These are phyloP conservation scores for Alliaria petiolata DNA, from an alignment of 345 rosid genomes.

Conservation along the genomic window DNA sequence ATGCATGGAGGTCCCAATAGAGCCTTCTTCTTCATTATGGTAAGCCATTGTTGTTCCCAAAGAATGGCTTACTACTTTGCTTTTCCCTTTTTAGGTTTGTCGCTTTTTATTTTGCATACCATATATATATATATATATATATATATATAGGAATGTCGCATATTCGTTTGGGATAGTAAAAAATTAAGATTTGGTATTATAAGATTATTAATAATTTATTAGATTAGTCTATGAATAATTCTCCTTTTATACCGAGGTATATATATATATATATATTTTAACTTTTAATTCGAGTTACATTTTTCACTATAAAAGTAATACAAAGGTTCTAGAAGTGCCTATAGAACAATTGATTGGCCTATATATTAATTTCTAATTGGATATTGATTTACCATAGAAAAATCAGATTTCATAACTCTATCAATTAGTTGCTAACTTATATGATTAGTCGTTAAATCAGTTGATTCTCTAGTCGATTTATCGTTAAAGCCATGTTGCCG, in stretches of 20 bases:
- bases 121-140: slow-evolving; percentile 11
- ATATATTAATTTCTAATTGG: too few species aligned
- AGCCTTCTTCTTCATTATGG: slow-evolving; percentile 29
- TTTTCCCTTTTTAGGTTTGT: not conserved
- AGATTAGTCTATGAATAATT: not conserved
- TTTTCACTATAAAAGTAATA: not conserved
- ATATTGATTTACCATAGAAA: not conserved
- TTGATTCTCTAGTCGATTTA: not conserved
- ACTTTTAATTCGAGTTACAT: too few species aligned
- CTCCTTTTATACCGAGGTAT: not conserved
- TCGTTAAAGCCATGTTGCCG: not conserved
- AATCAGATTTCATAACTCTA: not conserved
- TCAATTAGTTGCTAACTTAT: not conserved
- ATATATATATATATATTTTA: too few species aligned
- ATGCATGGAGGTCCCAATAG: slow-evolving; percentile 57
- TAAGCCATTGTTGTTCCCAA: slow-evolving; percentile 35
- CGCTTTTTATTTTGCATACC: not conserved
- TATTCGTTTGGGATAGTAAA: not conserved
- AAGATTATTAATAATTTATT: not conserved
- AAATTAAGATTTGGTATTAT: not conserved
- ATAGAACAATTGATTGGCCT: not conserved
- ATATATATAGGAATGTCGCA: slow-evolving; percentile 6
- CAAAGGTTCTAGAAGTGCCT: not conserved
- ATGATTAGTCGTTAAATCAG: not conserved
- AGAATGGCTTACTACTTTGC: not conserved